phyloP scores from a whole-genome alignment of 306 rosid genomes.

The Morella rubra region DNA sequence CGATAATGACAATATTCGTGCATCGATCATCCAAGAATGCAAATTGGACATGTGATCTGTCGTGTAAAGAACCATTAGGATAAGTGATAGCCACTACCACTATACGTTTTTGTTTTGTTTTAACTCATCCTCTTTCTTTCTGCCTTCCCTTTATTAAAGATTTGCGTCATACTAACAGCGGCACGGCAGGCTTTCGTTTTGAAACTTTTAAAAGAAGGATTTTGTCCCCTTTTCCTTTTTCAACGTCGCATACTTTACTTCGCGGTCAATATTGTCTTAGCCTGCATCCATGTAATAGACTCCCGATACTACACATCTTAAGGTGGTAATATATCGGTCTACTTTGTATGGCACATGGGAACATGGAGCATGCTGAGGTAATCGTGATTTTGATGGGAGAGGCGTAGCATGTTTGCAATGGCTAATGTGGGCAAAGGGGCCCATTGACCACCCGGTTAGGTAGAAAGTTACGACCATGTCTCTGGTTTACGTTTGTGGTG shows the following conservation, averaged over 20 bases:
- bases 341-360: too few species aligned
- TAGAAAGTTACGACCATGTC: too few species aligned
- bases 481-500: too few species aligned
- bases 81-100: not conserved
- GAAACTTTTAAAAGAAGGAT: conserved; percentile 1
- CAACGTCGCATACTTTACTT: not conserved
- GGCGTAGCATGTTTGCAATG: not conserved
- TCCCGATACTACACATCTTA: too few species aligned
- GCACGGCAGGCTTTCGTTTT: not conserved
- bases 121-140: not conserved
- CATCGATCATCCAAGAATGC: not conserved
- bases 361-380: not conserved
- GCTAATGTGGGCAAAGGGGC: too few species aligned
- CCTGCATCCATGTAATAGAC: not conserved
- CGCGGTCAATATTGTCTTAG: not conserved
- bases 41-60: conserved; percentile 2
- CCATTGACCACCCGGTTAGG: too few species aligned
- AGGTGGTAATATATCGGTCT: too few species aligned
- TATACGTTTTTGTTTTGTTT: not conserved
- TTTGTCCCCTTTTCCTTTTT: not conserved
- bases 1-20: not conserved
- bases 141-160: not conserved
- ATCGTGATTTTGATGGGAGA: not conserved
- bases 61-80: conserved; percentile 16
- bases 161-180: not conserved